These are phyloP conservation scores for Dactylis glomerata DNA, from an alignment of 176 grass and related monocot species.

Conservation along the genomic window DNA sequence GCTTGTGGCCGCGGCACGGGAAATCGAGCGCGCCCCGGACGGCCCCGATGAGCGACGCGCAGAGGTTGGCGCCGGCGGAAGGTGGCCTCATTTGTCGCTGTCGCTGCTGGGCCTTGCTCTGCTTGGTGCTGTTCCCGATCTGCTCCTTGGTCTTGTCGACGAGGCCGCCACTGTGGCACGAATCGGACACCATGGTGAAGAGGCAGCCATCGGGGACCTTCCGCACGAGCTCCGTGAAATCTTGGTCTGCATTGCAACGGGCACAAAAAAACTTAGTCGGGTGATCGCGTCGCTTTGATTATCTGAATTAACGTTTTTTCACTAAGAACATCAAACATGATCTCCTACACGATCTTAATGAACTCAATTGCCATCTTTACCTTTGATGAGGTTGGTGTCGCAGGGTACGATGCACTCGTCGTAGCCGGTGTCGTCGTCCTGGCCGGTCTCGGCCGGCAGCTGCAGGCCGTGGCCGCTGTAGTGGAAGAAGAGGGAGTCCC, in stretches of 20 bases:
- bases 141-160: constrained; percentile 86
- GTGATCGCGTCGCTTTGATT: no score
- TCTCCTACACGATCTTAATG: no score
- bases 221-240: constrained; percentile 70
- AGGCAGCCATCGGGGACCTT: constrained; percentile 60
- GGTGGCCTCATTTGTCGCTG: background rate
- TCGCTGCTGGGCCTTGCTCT: background rate
- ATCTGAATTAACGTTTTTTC: no score
- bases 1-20: background rate
- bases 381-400: constrained; percentile 86
- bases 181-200: constrained; percentile 81
- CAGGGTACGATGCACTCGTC: constrained; percentile 94
- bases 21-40: constrained; percentile 41
- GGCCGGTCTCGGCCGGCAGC: constrained; percentile 75
- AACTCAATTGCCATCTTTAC: no score
- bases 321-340: no score
- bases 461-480: constrained; percentile 83
- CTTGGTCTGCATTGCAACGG: constrained; percentile 62
- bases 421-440: constrained; percentile 85
- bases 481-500: constrained; percentile 87
- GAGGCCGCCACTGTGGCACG: constrained; percentile 91
- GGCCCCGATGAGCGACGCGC: constrained; percentile 27
- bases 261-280: background rate
- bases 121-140: constrained; percentile 69
- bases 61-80: constrained; percentile 18